These are phyloP conservation scores for Leptosphaerulina australis DNA, from an alignment of 2,329 filamentous ascomycete genomes.

Conservation along the genomic window DNA sequence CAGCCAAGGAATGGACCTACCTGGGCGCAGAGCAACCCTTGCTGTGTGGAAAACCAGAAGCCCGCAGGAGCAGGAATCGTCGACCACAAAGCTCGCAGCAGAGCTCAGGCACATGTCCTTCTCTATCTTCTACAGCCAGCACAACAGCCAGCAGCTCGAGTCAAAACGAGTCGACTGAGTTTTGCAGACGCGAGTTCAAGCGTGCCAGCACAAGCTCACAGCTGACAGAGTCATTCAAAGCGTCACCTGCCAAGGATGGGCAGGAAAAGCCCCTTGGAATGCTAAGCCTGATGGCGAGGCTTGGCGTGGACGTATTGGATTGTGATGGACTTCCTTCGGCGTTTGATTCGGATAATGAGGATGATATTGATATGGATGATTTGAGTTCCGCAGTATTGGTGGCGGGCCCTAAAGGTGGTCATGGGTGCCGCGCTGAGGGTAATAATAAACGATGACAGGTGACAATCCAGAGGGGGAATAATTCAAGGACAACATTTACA, in stretches of 20 bases:
- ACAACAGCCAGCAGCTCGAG: slow-evolving; percentile 7
- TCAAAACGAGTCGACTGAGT: slow-evolving; percentile 19
- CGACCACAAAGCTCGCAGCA: slow-evolving; percentile 16
- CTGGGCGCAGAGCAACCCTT: slow-evolving; percentile 25
- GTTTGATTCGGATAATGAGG: slow-evolving; percentile 32
- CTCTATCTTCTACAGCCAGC: slow-evolving; percentile 11
- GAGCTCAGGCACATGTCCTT: slow-evolving; percentile 10
- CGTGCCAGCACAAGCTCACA: slow-evolving; percentile 26
- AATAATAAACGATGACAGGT: background rate
- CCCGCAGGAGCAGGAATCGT: slow-evolving; percentile 10
- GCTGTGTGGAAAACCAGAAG: slow-evolving; percentile 7
- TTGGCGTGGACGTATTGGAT: slow-evolving; percentile 14
- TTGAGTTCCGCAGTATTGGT: background rate
- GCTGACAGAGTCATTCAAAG: slow-evolving; percentile 25
- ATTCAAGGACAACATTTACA: background rate
- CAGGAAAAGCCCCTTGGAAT: slow-evolving; percentile 10
- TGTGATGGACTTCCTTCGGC: slow-evolving; percentile 30
- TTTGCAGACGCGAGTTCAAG: slow-evolving; percentile 23
- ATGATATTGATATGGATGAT: slow-evolving; percentile 20
- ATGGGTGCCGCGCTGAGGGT: background rate
- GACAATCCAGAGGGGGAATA: background rate
- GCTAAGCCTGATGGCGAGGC: slow-evolving; percentile 8
- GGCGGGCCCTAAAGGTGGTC: slow-evolving; percentile 1
- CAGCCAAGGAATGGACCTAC: slow-evolving; percentile 27
- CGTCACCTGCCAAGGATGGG: slow-evolving; percentile 7